Percentiles rank a stretch among this genome's conserved stretches.
These are phyloP conservation scores for Aurantiochytrium sp. DNA, from an alignment of 108 stramenopile species.

Conservation along the genomic window DNA sequence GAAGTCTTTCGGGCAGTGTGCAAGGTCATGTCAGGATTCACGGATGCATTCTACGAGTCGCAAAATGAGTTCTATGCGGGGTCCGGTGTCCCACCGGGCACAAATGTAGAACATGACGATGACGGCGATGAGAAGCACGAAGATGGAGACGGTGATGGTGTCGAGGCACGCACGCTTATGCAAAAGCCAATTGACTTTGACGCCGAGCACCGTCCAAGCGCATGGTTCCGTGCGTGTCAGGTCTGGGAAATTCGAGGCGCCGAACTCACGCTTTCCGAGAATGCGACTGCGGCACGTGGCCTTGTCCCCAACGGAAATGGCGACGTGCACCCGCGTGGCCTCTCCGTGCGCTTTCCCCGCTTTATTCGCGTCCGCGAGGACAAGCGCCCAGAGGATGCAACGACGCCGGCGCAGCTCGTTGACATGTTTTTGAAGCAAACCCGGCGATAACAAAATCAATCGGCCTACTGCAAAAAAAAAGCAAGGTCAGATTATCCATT, in stretches of 20 bases:
- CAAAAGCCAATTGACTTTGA: constrained; percentile 69
- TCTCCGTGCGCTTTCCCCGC: constrained; percentile 95
- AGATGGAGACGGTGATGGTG: constrained; percentile 25
- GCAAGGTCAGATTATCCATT: no score
- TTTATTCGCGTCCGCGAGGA: constrained; percentile 89
- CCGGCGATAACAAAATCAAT: background rate
- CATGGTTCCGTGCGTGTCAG: constrained; percentile 84
- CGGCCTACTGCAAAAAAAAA: no score
- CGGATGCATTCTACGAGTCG: constrained; percentile 75
- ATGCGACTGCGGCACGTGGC: constrained; percentile 73
- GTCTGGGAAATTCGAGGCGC: constrained; percentile 99
- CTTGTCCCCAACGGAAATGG: constrained; percentile 47
- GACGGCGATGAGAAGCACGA: constrained; percentile 20
- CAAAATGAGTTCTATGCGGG: constrained; percentile 57
- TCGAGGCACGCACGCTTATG: constrained; percentile 39
- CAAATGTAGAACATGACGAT: constrained; percentile 28
- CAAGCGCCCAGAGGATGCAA: constrained; percentile 91
- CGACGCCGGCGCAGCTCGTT: constrained; percentile 83
- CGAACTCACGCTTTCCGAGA: constrained; percentile 75
- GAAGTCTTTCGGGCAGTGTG: constrained; percentile 95
- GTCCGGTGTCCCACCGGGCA: no score
- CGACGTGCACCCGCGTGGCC: constrained; percentile 37
- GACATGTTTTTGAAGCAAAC: constrained; percentile 85
- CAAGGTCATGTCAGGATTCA: constrained; percentile 98
- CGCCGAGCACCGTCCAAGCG: constrained; percentile 46